Evolutionary conservation across 2,329 filamentous ascomycete species (phyloP).

Genomic region (Nothopassalora personata): DNA sequence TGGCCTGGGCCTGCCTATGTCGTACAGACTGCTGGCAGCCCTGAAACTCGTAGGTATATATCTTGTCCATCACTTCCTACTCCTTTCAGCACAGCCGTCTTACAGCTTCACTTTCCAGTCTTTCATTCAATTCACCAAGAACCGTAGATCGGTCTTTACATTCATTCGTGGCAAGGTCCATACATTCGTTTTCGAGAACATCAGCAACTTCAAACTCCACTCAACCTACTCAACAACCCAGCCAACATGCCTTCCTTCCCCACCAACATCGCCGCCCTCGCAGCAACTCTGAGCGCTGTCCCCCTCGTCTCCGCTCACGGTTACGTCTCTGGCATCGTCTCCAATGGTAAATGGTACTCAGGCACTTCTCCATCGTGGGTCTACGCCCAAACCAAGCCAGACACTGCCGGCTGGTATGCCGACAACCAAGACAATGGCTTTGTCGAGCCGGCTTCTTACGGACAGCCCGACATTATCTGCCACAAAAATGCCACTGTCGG

Average conservation of each 20-base stretch:
- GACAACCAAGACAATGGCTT: constrained; percentile 37
- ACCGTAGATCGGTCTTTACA: constrained; percentile 8
- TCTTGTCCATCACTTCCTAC: neutral
- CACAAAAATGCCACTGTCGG: constrained; percentile 53
- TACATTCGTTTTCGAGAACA: constrained; percentile 4
- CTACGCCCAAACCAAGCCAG: constrained; percentile 53
- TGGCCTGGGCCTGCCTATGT: neutral
- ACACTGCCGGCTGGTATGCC: constrained; percentile 40
- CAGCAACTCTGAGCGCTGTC: constrained; percentile 13
- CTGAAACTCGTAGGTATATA: constrained; percentile 2
- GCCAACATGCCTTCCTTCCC: constrained; percentile 16
- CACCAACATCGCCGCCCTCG: constrained; percentile 12
- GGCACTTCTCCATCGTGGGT: constrained; percentile 41
- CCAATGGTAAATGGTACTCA: constrained; percentile 44
- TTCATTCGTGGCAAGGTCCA: constrained; percentile 14
- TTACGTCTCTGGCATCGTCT: constrained; percentile 39
- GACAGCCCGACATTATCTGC: constrained; percentile 27
- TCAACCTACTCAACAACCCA: neutral
- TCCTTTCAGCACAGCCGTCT: neutral
- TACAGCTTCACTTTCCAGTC: neutral
- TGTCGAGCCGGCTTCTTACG: constrained; percentile 21
- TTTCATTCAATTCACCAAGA: neutral
- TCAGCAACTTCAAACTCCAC: neutral
- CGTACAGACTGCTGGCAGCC: neutral
- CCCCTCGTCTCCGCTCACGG: constrained; percentile 43